A percentile compares a stretch with the other conserved stretches of the same genome.
phyloP scores from a whole-genome alignment of 1,284 basidiomycete species.

The Neotropicomus parvogracilis region DNA sequence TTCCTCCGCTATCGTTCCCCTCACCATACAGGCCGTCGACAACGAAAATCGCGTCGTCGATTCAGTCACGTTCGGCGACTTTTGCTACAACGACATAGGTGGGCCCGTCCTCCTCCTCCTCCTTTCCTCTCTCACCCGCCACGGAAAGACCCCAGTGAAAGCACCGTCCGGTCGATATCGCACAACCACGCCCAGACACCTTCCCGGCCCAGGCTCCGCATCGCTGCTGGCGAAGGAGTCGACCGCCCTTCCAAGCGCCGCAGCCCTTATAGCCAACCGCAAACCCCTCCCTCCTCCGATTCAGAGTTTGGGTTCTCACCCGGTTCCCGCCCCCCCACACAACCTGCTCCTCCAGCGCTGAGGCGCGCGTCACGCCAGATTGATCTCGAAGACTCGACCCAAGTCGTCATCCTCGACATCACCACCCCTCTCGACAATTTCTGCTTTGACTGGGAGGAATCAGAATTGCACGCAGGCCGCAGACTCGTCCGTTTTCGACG shows the following conservation, averaged over 20 bases:
- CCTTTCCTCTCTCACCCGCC: background rate
- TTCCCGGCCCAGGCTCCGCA: conserved; percentile 5
- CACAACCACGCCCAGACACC: conserved; percentile 2
- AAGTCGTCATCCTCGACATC: conserved; percentile 55
- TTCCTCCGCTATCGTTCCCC: conserved; percentile 39
- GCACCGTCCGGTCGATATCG: background rate
- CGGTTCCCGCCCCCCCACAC: conserved; percentile 9
- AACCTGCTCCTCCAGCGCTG: conserved; percentile 14
- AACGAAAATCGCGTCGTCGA: conserved; percentile 53
- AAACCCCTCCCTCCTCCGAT: conserved; percentile 30
- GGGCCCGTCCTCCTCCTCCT: conserved; percentile 10
- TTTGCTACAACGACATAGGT: conserved; percentile 61
- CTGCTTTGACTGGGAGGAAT: conserved; percentile 51
- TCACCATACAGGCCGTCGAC: conserved; percentile 63
- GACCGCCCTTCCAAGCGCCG: conserved; percentile 26
- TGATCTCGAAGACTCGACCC: conserved; percentile 36
- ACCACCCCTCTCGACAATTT: conserved; percentile 52
- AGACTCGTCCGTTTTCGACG: conserved; percentile 71
- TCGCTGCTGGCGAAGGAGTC: conserved; percentile 5
- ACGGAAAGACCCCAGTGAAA: conserved; percentile 7
- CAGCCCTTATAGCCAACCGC: conserved; percentile 33
- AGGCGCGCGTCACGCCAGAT: conserved; percentile 26
- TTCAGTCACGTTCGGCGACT: conserved; percentile 64
- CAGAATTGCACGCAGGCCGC: conserved; percentile 57
- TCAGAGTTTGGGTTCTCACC: conserved; percentile 24